phyloP scores from a whole-genome alignment of 345 rosid genomes.

The Salix exigua region DNA sequence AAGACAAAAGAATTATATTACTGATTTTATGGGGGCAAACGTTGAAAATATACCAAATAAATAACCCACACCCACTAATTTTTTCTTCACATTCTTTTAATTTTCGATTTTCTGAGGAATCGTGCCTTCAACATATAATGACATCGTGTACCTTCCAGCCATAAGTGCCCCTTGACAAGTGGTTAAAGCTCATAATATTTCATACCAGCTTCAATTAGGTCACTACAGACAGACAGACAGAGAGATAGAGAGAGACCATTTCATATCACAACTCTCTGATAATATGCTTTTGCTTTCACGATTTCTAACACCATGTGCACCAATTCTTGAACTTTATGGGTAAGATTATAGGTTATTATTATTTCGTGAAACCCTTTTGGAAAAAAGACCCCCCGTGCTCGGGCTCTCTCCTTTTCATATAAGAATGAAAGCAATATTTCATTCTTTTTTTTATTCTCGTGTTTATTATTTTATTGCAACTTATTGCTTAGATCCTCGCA shows the following conservation, averaged over 20 bases:
- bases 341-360: background rate
- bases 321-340: background rate
- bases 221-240: too few species aligned
- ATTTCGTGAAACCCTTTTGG: background rate
- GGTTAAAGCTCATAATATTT: background rate
- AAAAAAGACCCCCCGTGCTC: background rate
- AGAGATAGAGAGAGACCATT: too few species aligned
- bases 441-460: background rate
- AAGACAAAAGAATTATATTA: background rate
- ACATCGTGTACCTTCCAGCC: background rate
- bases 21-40: too few species aligned
- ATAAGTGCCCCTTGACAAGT: background rate
- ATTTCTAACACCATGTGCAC: background rate
- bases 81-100: background rate
- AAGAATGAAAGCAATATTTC: background rate
- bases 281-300: slow-evolving; percentile 10
- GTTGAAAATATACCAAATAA: background rate
- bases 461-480: background rate
- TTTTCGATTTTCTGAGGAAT: background rate
- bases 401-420: background rate
- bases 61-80: background rate
- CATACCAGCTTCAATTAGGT: too few species aligned
- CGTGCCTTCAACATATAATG: background rate
- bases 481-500: background rate
- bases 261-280: background rate